A percentile compares a stretch with the other conserved stretches of the same genome.
Conservation (phyloP, 805 yeast species). For the Spathaspora girioi region DNA sequence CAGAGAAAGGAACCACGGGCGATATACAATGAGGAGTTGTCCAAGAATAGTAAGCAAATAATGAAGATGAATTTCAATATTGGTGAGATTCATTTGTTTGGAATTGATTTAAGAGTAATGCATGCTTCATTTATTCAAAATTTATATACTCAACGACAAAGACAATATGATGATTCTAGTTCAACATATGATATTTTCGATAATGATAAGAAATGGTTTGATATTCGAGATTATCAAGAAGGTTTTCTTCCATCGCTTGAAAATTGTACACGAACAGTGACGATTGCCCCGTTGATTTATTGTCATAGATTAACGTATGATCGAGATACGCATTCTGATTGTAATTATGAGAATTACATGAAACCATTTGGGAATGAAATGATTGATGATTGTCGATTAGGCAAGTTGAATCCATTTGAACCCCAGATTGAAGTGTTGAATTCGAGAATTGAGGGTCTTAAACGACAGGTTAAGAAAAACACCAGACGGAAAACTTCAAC, state of each 20-base stretch:
- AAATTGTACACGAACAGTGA: constrained; percentile 38
- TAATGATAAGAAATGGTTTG: constrained; percentile 58
- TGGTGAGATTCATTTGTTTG: constrained; percentile 56
- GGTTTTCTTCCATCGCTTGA: constrained; percentile 41
- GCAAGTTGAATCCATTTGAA: constrained; percentile 21
- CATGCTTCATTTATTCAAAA: constrained; percentile 42
- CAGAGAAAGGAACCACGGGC: constrained; percentile 37
- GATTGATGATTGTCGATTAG: constrained; percentile 28
- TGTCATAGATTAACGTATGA: constrained; percentile 69
- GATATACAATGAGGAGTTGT: constrained; percentile 40
- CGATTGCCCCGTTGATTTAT: constrained; percentile 57
- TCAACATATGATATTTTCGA: constrained; percentile 43
- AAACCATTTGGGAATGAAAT: constrained; percentile 19
- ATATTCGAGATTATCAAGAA: constrained; percentile 58
- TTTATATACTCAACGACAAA: constrained; percentile 12
- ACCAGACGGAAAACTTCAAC: constrained; percentile 5
- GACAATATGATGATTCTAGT: constrained; percentile 4
- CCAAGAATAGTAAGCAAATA: constrained; percentile 35
- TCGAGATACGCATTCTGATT: constrained; percentile 46
- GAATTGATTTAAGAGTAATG: constrained; percentile 60
- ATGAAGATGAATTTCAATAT: constrained; percentile 59
- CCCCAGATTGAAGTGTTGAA: constrained; percentile 24
- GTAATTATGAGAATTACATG: not conserved
- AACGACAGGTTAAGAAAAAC: constrained; percentile 12
- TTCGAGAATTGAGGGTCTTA: constrained; percentile 24